These are phyloP conservation scores for Cyclostephanos tholiformis DNA, from an alignment of 108 stramenopile genomes.

Conservation along the genomic window DNA sequence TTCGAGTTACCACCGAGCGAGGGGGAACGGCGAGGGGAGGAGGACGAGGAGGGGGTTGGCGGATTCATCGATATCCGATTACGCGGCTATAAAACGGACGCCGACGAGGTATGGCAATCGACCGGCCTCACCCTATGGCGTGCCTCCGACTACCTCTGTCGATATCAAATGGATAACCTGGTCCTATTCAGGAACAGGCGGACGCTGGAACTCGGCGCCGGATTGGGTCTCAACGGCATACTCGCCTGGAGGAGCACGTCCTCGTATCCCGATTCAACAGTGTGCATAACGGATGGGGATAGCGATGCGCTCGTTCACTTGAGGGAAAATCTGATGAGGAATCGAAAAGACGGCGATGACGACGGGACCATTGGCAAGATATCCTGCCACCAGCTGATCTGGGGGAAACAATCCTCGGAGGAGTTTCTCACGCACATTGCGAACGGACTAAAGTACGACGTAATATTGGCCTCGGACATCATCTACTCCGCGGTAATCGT, in stretches of 20 bases:
- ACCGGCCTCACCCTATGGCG: slow-evolving; percentile 84
- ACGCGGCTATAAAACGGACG: slow-evolving; percentile 54
- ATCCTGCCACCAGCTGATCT: slow-evolving; percentile 50
- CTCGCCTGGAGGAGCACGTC: slow-evolving; percentile 47
- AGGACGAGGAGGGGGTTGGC: slow-evolving; percentile 22
- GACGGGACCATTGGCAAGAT: not conserved
- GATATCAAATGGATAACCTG: slow-evolving; percentile 57
- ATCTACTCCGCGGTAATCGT: slow-evolving; percentile 62
- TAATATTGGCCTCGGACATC: slow-evolving; percentile 67
- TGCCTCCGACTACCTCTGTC: slow-evolving; percentile 66
- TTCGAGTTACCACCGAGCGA: slow-evolving; percentile 6
- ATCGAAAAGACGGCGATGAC: slow-evolving; percentile 13
- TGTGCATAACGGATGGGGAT: slow-evolving; percentile 71
- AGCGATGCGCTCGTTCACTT: slow-evolving; percentile 55
- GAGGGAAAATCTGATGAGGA: slow-evolving; percentile 54
- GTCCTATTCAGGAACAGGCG: slow-evolving; percentile 23
- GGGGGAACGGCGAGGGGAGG: not conserved
- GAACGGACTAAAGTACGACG: slow-evolving; percentile 41
- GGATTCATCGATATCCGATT: slow-evolving; percentile 50
- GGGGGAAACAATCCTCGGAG: slow-evolving; percentile 46
- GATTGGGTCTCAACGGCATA: slow-evolving; percentile 72
- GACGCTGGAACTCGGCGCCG: slow-evolving; percentile 66
- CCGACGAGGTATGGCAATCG: slow-evolving; percentile 71
- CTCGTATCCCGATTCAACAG: not conserved
- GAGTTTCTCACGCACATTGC: slow-evolving; percentile 26